Evolutionary conservation across 1,139 yeast genomes (phyloP), one percentile per base, ranked within the genome.

Genomic region (Zygotorulaspora mrakii): DNA sequence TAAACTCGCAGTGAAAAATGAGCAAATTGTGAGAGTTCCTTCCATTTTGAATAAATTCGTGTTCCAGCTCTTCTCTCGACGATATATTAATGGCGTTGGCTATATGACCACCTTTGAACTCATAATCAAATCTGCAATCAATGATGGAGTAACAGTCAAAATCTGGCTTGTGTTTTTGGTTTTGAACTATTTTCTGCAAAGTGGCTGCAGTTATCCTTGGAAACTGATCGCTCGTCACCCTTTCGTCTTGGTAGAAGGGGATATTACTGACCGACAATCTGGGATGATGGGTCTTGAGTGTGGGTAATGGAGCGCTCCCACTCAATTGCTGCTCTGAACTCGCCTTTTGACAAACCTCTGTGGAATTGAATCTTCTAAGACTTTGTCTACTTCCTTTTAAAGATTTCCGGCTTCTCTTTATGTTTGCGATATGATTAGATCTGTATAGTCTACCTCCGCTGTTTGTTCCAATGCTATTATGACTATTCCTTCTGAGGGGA

Each of bases 71-170:
- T 43, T 76, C 76, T 51, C 83, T 82, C 33, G 83, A 74, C 31
- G 85, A 79, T 28, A 88, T 71, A 61, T 91, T 91, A 40, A 84
- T 55, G 9, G 98, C 95, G 33, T 85, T 81, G 31, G 71, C 74
- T 35, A 91, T 86, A 63, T 94, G 98, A 22, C 98, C 98, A 18
- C 98, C 97, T 27, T 75, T 71, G 61, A 67, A 94, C 64, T 91
- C 98, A 66, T 91, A 91, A 53, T 82, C 87, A 57, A 91, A 91
- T 37, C 98, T 75, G 60, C 97, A 88, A 64, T 91, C 98, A 10
- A 94, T 70, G 24, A 91, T 67, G 5, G 76, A 54, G 36, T 76
- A 69, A 27, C 79, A 76, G 49, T 80, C 81, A 59, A 82, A 89
- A 35, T 68, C 68, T 22, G 71, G 65, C 12, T 62, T 52, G 59